Percentiles rank a stretch among this genome's conserved stretches.
phyloP scores from a whole-genome alignment of 2,329 filamentous ascomycete genomes.

The Aspergillus pseudonomiae region DNA sequence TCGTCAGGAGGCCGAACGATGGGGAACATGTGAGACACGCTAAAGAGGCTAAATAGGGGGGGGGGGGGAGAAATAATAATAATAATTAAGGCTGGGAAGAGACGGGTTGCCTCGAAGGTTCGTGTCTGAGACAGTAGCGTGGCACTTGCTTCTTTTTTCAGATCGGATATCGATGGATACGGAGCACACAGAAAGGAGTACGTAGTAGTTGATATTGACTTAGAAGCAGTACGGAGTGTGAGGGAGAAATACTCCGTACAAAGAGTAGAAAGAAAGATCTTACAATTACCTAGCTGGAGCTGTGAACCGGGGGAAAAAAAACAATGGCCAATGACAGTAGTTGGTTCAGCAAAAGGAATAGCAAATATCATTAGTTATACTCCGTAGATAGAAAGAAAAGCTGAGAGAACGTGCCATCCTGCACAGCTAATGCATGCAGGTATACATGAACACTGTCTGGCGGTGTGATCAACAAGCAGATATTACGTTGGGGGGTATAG shows the following conservation, averaged over 20 bases:
- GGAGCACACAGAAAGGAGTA: no score
- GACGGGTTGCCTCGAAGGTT: constrained; percentile 8
- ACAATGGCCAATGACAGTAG: background rate
- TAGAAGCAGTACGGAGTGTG: no score
- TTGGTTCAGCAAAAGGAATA: background rate
- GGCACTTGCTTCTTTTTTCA: constrained; percentile 2
- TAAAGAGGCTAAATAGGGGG: constrained; percentile 6
- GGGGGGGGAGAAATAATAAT: background rate
- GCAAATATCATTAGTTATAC: background rate
- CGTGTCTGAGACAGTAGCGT: constrained; percentile 22
- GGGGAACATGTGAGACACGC: constrained; percentile 18
- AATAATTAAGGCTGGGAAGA: background rate
- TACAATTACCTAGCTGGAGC: background rate
- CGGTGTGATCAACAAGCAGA: constrained; percentile 14
- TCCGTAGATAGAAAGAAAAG: background rate
- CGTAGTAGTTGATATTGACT: no score
- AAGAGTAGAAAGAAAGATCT: background rate
- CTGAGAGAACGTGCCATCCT: background rate
- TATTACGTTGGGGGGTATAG: background rate
- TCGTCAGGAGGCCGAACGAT: constrained; percentile 21
- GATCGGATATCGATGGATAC: background rate
- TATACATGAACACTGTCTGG: constrained; percentile 13
- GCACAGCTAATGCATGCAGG: constrained; percentile 5
- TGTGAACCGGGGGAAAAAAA: no score
- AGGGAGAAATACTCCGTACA: background rate